Conservation (phyloP, 2,329 filamentous ascomycete genomes). For the Fusarium musae region DNA sequence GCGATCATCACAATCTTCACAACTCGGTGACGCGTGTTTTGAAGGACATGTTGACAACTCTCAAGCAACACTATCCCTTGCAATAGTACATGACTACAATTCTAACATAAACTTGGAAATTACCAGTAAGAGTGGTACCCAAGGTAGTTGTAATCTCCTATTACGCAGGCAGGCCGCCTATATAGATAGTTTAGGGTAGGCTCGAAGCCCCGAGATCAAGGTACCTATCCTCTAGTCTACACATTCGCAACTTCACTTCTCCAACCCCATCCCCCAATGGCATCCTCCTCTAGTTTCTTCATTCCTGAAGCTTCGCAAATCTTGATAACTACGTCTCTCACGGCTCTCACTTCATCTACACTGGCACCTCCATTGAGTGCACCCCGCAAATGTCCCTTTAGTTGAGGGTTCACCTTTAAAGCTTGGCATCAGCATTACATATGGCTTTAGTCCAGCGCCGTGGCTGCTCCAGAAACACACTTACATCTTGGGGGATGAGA, state of each 20-base stretch:
- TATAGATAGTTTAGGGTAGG: neutral
- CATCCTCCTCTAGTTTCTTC: constrained; percentile 29
- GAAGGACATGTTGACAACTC: neutral
- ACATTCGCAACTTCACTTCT: constrained; percentile 43
- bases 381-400: constrained; percentile 43
- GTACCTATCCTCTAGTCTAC: constrained; percentile 1
- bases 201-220: neutral
- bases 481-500: constrained; percentile 45
- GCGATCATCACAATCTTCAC: neutral
- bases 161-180: neutral
- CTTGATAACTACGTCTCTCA: constrained; percentile 39
- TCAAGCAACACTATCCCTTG: neutral
- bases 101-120: neutral
- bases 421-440: constrained; percentile 1
- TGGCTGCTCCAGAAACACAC: neutral
- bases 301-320: constrained; percentile 45
- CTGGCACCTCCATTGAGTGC: constrained; percentile 43
- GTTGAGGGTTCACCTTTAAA: constrained; percentile 42
- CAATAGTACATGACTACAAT: neutral
- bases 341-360: constrained; percentile 42
- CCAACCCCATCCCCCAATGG: constrained; percentile 43
- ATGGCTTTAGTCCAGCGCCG: neutral
- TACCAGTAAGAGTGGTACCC: no score
- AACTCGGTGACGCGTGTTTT: neutral
- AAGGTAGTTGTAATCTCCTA: neutral